Evolutionary conservation across 1,284 basidiomycete species (phyloP).

Genomic region (Trametes polyzona): DNA sequence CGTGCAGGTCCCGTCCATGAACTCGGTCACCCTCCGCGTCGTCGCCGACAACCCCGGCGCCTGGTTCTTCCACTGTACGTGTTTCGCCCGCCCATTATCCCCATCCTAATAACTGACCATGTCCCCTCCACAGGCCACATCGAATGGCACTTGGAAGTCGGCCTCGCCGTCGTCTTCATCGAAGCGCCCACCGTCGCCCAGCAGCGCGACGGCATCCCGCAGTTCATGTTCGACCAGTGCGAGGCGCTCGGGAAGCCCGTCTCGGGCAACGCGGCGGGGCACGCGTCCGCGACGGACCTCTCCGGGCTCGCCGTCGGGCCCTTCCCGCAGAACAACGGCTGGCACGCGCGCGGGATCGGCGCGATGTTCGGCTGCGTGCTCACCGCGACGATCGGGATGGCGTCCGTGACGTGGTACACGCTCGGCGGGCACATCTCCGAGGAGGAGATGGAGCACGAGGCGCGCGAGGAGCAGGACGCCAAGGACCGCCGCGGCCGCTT

Average conservation of each 20-base stretch:
- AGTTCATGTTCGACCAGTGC: conserved; percentile 74
- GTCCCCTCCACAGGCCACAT: conserved; percentile 62
- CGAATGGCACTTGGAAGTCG: conserved; percentile 81
- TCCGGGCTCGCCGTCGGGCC: conserved; percentile 67
- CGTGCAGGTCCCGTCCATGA: conserved; percentile 62
- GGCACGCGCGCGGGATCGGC: conserved; percentile 79
- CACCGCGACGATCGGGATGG: conserved; percentile 82
- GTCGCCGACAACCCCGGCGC: conserved; percentile 83
- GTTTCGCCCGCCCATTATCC: background rate
- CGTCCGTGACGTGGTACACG: conserved; percentile 83
- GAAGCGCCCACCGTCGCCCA: conserved; percentile 75
- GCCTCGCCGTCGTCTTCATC: conserved; percentile 79
- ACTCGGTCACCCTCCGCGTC: conserved; percentile 69
- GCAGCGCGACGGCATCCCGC: conserved; percentile 51
- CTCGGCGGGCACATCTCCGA: conserved; percentile 70
- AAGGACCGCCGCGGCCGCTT: conserved; percentile 50
- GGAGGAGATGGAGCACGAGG: conserved; percentile 78
- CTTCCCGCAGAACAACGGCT: conserved; percentile 74
- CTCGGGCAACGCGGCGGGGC: conserved; percentile 83
- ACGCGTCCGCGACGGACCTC: conserved; percentile 65
- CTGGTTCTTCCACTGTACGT: conserved; percentile 82
- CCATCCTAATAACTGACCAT: background rate
- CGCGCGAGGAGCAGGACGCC: conserved; percentile 52
- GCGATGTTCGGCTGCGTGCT: conserved; percentile 87
- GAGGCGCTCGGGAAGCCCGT: conserved; percentile 56